Conservation (phyloP, 2,329 filamentous ascomycete species). For the Diaporthe citri region DNA sequence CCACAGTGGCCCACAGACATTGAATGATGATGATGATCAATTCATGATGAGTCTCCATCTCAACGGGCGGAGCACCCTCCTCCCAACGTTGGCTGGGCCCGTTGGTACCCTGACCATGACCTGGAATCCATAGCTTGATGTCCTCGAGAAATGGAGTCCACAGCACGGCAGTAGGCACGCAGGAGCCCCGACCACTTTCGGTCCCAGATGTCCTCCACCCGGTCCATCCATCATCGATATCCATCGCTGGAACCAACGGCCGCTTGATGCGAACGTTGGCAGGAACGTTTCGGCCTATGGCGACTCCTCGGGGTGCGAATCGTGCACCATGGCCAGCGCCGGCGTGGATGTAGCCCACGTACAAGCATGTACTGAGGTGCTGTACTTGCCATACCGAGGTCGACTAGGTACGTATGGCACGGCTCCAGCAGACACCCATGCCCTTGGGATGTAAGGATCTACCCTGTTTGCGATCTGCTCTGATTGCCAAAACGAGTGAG, state of each 20-base stretch:
- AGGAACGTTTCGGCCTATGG: not conserved
- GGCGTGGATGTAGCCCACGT: not conserved
- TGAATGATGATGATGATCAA: constrained; percentile 27
- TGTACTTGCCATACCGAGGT: not conserved
- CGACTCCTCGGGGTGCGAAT: constrained; percentile 12
- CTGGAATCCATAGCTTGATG: not conserved
- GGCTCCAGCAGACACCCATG: not conserved
- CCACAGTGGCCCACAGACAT: constrained; percentile 27
- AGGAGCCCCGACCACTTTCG: constrained; percentile 4
- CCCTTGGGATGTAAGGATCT: constrained; percentile 33
- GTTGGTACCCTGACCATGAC: not conserved
- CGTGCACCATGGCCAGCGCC: not conserved
- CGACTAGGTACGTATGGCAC: not conserved
- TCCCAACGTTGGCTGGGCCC: constrained; percentile 7
- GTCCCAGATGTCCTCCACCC: constrained; percentile 12
- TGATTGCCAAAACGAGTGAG: constrained; percentile 37
- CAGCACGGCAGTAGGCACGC: not conserved
- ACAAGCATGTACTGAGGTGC: not conserved
- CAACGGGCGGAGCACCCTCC: constrained; percentile 14
- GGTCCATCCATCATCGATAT: constrained; percentile 14
- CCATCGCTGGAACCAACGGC: constrained; percentile 17
- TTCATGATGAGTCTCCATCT: constrained; percentile 16
- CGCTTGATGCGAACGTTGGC: not conserved
- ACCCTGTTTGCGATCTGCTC: constrained; percentile 33
- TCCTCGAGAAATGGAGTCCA: not conserved